Evolutionary conservation across 1,284 basidiomycete species (phyloP), one percentile per base, ranked within the genome.

Genomic region (Fomitiporia mediterranea): DNA sequence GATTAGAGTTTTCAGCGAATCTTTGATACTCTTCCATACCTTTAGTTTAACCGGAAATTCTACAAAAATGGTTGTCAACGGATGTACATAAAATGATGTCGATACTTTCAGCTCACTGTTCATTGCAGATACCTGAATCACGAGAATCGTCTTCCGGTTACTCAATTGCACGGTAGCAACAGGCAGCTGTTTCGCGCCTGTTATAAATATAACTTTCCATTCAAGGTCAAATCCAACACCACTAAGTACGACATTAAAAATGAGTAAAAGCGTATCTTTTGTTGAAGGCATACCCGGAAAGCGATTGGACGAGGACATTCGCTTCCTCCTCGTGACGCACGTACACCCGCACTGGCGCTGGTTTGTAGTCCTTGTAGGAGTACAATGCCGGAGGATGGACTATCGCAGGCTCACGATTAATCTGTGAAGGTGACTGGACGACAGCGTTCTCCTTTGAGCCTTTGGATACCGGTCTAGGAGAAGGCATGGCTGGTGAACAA

Each of bases 211-310:
- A 19, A 79, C 72, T 9, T 73, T 71, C 82, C 83, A 84, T 63
- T 85, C 83, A 53, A 84, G 69, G 64, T 85, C 83, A 40, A 84
- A 79, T 2, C 81, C 82, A 7, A 84, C 54, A 8, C 82, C 75
- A 0, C 80, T 82, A 43, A 2, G 48, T 13, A 23, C 50, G n/a
- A n/a, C n/a, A n/a, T n/a, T n/a, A n/a, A n/a, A n/a, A n/a, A n/a
- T n/a, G n/a, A n/a, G n/a, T n/a, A n/a, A n/a, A n/a, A n/a, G n/a
- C n/a, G n/a, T n/a, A n/a, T n/a, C n/a, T n/a, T n/a, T n/a, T n/a
- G n/a, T n/a, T 5, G 21, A 21, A 21, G 7, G 25, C 68, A 61
- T 51, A 75, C 77, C 77, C 71, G 46, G 68, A 66, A n/a, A 80
- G 62, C 4, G 59, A 61, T 40, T 67, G 66, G 1, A 74, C 70